Base-by-base conservation (phyloP, 2,329 filamentous ascomycete species). In the Arthrobotrys conoides region DNA sequence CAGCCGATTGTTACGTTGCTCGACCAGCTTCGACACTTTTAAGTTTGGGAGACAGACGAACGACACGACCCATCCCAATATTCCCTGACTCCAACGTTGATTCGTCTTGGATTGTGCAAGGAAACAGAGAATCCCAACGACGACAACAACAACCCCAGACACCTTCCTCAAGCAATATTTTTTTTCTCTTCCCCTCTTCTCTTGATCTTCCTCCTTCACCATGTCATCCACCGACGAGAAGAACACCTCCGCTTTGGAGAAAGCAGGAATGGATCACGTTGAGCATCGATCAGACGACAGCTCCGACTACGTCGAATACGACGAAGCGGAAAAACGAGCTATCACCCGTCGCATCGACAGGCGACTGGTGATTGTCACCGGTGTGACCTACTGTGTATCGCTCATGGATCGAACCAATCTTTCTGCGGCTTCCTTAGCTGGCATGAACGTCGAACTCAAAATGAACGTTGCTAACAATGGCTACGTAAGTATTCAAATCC, bases 321-420 rank as follows among this genome's bases (percentile, higher is more conserved):
- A 71, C 38, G 75, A 78, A 55, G 84, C 86, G 18, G 90, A 95
- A 84, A 88, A 92, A 84, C 89, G 86, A 83, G 87, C 85, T 49
- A 92, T 96, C 82, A 89, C 94, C 49, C 87, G 88, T 71, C 89
- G 89, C 12, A 86, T 96, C 81, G 93, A 96, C 84, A 85, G 87
- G 33, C 89, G 90, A 1, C 85, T 92, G 2, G 88, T 92, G 48
- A 83, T 87, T 2, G 90, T 88, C 0, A 88, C 90, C 3, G 90
- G 90, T 20, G 83, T 87, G 80, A 88, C 93, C 85, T 94, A 94
- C 84, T 93, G 91, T 83, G 87, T 93, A 81, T 91, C 89, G 80
- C 85, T 95, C 76, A 92, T 95, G 89, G 93, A 96, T 83, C 87
- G 93, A 36, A 93, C 91, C 1, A 95, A 95, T 84, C 85, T 94